These are phyloP conservation scores for Amauroascus niger DNA, from an alignment of 2,329 filamentous ascomycete genomes.

Conservation along the genomic window DNA sequence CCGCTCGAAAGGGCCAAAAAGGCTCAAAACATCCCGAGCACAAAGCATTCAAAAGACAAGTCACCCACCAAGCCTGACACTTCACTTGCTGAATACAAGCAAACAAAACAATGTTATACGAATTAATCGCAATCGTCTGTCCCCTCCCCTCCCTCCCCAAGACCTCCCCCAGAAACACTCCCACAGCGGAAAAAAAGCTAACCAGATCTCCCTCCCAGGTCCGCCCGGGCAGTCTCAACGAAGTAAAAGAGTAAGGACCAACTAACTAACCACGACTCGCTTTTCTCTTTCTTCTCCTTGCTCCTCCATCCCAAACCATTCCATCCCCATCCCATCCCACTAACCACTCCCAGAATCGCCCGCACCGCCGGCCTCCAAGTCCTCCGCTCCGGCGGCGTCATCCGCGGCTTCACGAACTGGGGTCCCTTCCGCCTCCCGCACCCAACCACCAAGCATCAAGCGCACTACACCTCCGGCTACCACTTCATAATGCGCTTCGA, in stretches of 20 bases:
- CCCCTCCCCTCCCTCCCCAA: neutral
- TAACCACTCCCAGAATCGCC: constrained; percentile 58
- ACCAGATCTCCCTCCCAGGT: constrained; percentile 48
- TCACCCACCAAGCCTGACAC: too few relatives aligned
- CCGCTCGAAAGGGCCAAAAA: too few relatives aligned
- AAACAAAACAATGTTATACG: constrained; percentile 71
- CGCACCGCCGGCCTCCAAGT: constrained; percentile 73
- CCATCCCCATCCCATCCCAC: neutral
- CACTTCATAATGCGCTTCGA: constrained; percentile 99
- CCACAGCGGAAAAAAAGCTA: neutral
- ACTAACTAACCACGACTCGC: constrained; percentile 8
- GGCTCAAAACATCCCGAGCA: too few relatives aligned
- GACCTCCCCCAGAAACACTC: neutral
- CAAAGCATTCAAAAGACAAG: too few relatives aligned
- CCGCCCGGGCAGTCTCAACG: constrained; percentile 75
- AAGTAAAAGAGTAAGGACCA: constrained; percentile 87
- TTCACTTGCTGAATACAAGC: too few relatives aligned
- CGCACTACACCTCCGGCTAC: constrained; percentile 73
- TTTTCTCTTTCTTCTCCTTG: too few relatives aligned
- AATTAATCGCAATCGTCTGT: constrained; percentile 82
- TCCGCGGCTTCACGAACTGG: constrained; percentile 93
- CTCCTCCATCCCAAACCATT: too few relatives aligned
- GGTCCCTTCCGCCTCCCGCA: constrained; percentile 80
- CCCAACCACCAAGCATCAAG: constrained; percentile 68
- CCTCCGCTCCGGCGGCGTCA: constrained; percentile 73